These are phyloP conservation scores for Cercospora zeae-maydis DNA, from an alignment of 2,329 filamentous ascomycete genomes.

Conservation along the genomic window DNA sequence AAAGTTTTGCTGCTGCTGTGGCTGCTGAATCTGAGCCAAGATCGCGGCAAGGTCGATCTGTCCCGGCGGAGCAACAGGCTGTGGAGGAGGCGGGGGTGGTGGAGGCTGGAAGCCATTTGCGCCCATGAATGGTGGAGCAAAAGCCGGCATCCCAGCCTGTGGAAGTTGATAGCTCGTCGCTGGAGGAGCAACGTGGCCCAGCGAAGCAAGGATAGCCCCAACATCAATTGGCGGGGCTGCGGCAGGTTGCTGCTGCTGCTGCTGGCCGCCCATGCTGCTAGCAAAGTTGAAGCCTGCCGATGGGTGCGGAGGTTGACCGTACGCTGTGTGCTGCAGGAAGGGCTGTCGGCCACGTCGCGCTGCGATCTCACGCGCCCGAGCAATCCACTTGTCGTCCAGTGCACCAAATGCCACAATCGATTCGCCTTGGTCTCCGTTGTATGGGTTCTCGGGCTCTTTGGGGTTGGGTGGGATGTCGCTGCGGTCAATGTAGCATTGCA, in stretches of 20 bases:
- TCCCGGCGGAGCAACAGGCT: constrained; percentile 14
- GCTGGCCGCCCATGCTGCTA: constrained; percentile 3
- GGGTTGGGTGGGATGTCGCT: constrained; percentile 48
- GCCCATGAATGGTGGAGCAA: constrained; percentile 22
- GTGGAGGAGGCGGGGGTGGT: constrained; percentile 14
- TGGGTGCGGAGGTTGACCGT: constrained; percentile 8
- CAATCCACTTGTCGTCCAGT: constrained; percentile 31
- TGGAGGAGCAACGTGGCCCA: constrained; percentile 17
- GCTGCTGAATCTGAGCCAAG: constrained; percentile 27
- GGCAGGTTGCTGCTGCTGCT: constrained; percentile 10
- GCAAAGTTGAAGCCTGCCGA: constrained; percentile 15
- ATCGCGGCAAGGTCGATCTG: constrained; percentile 31
- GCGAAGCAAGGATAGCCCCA: constrained; percentile 9
- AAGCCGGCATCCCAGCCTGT: constrained; percentile 15
- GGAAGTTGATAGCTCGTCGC: constrained; percentile 17
- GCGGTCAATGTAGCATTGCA: constrained; percentile 46
- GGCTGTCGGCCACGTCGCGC: constrained; percentile 15
- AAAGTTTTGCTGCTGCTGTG: constrained; percentile 27
- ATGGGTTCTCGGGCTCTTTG: constrained; percentile 43
- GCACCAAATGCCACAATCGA: constrained; percentile 39
- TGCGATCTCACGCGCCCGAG: constrained; percentile 21
- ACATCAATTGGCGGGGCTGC: constrained; percentile 2
- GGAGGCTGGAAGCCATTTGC: constrained; percentile 16
- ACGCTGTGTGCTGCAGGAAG: background rate
- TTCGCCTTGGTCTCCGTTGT: constrained; percentile 29